Evolutionary conservation across 805 yeast genomes (phyloP).

Genomic region (Blastobotrys mokoenaii): DNA sequence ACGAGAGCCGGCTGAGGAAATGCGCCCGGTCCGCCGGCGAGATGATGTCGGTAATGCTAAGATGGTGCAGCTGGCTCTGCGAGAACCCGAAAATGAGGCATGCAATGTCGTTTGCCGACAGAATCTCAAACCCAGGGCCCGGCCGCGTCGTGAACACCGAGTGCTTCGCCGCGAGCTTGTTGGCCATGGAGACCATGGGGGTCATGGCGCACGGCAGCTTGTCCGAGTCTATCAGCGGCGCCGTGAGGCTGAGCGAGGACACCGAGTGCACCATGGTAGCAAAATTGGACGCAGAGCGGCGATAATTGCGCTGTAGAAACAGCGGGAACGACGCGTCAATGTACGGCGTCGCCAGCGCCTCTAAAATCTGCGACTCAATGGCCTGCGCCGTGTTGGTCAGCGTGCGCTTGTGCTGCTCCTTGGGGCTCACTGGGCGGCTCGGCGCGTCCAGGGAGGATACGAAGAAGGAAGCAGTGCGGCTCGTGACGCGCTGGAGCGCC

Average conservation of each 20-base stretch:
- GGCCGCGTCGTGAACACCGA: slow-evolving; percentile 76
- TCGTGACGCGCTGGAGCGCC: too few species aligned
- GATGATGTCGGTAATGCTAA: slow-evolving; percentile 63
- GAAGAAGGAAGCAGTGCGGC: too few species aligned
- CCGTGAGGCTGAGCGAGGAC: slow-evolving; percentile 10
- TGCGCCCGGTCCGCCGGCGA: slow-evolving; percentile 6
- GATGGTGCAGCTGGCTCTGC: slow-evolving; percentile 48
- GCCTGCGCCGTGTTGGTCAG: slow-evolving; percentile 2
- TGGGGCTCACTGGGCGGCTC: neutral
- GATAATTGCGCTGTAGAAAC: slow-evolving; percentile 4
- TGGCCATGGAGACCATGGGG: slow-evolving; percentile 44
- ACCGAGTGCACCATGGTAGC: slow-evolving; percentile 33
- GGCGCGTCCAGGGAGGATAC: too few species aligned
- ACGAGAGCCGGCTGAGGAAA: neutral
- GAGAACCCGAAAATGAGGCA: slow-evolving; percentile 80
- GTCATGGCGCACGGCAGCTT: slow-evolving; percentile 36
- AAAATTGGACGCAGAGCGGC: slow-evolving; percentile 32
- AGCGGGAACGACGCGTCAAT: slow-evolving; percentile 18
- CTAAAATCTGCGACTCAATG: slow-evolving; percentile 16
- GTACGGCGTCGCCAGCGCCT: slow-evolving; percentile 24
- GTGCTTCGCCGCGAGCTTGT: slow-evolving; percentile 58
- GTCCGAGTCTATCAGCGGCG: slow-evolving; percentile 4
- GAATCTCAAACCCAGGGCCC: slow-evolving; percentile 68
- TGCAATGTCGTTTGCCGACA: slow-evolving; percentile 84
- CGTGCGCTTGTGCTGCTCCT: slow-evolving; percentile 5